Evolutionary conservation across 805 yeast genomes (phyloP).

Genomic region (Yarrowia divulgata): DNA sequence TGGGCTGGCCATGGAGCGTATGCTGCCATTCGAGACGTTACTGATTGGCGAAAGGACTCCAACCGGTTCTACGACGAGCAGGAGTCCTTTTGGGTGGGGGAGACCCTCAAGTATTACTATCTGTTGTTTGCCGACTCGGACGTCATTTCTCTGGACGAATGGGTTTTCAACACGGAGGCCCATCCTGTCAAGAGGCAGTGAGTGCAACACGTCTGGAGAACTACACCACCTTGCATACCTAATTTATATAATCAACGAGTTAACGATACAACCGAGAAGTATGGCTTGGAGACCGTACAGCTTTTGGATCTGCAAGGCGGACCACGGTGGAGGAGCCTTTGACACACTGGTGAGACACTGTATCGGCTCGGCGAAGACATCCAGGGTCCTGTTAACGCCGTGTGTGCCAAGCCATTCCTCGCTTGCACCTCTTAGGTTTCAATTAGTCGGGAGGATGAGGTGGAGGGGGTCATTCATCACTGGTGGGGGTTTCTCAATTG

Average conservation of each 20-base stretch:
- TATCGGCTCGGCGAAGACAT: too few species aligned
- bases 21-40: slow-evolving; percentile 55
- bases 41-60: slow-evolving; percentile 44
- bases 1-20: slow-evolving; percentile 44
- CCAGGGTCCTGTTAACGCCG: too few species aligned
- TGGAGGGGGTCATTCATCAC: neutral
- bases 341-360: too few species aligned
- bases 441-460: neutral
- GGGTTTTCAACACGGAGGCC: slow-evolving; percentile 67
- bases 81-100: slow-evolving; percentile 65
- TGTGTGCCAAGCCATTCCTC: neutral
- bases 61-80: slow-evolving; percentile 50
- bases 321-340: too few species aligned
- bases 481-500: neutral
- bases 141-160: slow-evolving; percentile 59
- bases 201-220: neutral
- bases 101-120: slow-evolving; percentile 64
- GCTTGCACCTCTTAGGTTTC: neutral
- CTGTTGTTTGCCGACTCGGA: slow-evolving; percentile 56
- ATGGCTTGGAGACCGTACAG: too few species aligned
- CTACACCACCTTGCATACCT: neutral
- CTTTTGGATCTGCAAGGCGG: too few species aligned
- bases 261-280: neutral
- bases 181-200: slow-evolving; percentile 57
- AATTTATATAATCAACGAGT: slow-evolving; percentile 3